Base-by-base conservation (phyloP, 2,329 filamentous ascomycete species). In the Beauveria bassiana region DNA sequence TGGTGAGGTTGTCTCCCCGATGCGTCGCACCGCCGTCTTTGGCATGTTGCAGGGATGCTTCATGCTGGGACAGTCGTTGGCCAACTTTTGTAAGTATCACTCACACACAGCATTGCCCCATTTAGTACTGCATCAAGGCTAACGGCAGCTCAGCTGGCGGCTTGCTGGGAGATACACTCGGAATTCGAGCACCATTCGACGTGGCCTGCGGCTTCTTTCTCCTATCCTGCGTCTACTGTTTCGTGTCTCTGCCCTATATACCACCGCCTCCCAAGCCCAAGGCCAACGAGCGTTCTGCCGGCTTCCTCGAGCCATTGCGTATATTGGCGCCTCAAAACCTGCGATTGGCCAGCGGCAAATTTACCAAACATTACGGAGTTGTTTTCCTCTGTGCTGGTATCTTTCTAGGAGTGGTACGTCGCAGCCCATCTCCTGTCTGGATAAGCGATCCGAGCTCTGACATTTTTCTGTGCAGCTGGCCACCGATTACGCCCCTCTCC, bases 21-120 rank as follows among this genome's bases (percentile, higher is more conserved):
- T 79, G 22, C 76, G 82, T 59, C 77, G 87, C 3, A 91, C 88
- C 0, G 83, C 79, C 0, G 81, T 86, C 0, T 83, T 90, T 62
- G 88, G 88, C 0, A 77, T 81, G 65, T 73, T 91, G 0, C 85
- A 88, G 65, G 88, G 88, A 0, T 81, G 79, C 59, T 82, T 87
- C 61, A 87, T 89, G 80, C 77, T 90, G 2, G 88, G 87, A 0
- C 82, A 83, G 3, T 84, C 85, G 0, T 75, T 86, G 9, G 87
- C 86, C 0, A 89, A 84, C 59, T 73, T 90, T 1, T 69, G 80
- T 82, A 70, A 62, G 77, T 55, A 28, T 20, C 18, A 22, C 22
- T 20, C 18, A 22, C 22, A 22, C 22, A 24, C 18, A 16, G 53
- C n/a, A 24, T n/a, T 16, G 5, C 5, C 6, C 7, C 18, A 6